Conservation (phyloP, 805 yeast species). For the Kodamaea hsintzibuensis region DNA sequence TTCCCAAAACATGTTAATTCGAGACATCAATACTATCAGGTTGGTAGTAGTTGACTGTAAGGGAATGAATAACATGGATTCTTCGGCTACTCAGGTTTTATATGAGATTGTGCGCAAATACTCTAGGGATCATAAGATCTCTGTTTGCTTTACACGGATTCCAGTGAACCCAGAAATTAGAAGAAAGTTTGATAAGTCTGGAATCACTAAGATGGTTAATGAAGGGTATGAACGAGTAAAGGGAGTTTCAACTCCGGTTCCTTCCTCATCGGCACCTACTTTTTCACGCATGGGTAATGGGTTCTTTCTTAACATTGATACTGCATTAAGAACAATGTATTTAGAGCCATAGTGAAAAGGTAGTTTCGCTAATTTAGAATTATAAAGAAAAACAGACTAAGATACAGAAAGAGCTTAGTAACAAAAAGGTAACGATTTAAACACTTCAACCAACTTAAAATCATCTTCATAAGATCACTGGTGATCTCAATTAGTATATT, state of each 20-base stretch:
- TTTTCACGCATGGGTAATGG: constrained; percentile 23
- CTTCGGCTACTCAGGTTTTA: constrained; percentile 76
- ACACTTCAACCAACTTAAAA: neutral
- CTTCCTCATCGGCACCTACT: neutral
- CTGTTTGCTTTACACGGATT: constrained; percentile 62
- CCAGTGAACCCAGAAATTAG: constrained; percentile 50
- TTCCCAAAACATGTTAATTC: constrained; percentile 52
- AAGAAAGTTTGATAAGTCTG: constrained; percentile 53
- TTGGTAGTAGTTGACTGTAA: constrained; percentile 72
- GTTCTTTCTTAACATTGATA: constrained; percentile 54
- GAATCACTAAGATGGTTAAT: constrained; percentile 43
- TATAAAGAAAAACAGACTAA: too few species aligned
- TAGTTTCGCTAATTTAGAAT: too few species aligned
- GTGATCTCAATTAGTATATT: too few species aligned
- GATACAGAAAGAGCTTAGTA: too few species aligned
- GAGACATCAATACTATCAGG: constrained; percentile 48
- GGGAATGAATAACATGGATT: constrained; percentile 80
- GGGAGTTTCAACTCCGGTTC: constrained; percentile 11
- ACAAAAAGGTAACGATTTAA: too few species aligned
- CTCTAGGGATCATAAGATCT: constrained; percentile 47
- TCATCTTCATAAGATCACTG: too few species aligned
- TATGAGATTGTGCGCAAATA: constrained; percentile 60
- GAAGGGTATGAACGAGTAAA: constrained; percentile 12
- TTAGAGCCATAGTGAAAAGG: neutral
- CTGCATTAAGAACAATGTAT: constrained; percentile 52